Base-by-base conservation (phyloP, 805 yeast species). In the Kuraishia piskuri region DNA sequence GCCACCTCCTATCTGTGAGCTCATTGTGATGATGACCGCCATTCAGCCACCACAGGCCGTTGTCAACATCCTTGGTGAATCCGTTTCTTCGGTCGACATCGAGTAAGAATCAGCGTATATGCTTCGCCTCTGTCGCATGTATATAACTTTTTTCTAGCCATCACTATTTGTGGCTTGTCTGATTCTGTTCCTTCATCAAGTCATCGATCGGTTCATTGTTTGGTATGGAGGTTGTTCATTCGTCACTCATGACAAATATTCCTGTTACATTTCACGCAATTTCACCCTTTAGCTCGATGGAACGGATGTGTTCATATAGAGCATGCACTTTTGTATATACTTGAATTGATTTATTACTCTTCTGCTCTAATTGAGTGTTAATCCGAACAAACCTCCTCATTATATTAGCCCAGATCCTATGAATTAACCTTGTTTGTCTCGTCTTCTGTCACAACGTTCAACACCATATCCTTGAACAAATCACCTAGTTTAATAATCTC, bases 11-110 rank as follows among this genome's bases (percentile, higher is more conserved):
- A 84, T 91, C 54, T 84, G 90, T 67, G 97, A 90, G 65, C 76
- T 84, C 61, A 79, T 92, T 61, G 87, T 90, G 61, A 79, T 86
- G 79, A 84, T 91, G 90, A 84, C 92, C 68, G 95, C 96, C 54
- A 80, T 88, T 62, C 80, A 86, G 63, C 97, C 97, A 49, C 97
- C 98, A 26, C 79, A 83, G 54, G 82, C 88, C 51, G 82, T 90
- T 58, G 82, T 87, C 48, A 77, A 80, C 57, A 82, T 86, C 60
- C 73, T 90, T 59, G 80, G 81, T 56, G 76, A 76, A 53, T 58
- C 64, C 14, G 58, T 44, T 22, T 50, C 51, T n/a, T 26, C 51
- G 14, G 46, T 26, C 31, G 51, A 40, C 36, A 37, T 26, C 20
- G 47, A 50, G 23, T 14, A 50, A 45, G 22, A 45, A 12, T 14